Conservation (phyloP, 2,329 filamentous ascomycete species). For the Cercospora nicotianae region DNA sequence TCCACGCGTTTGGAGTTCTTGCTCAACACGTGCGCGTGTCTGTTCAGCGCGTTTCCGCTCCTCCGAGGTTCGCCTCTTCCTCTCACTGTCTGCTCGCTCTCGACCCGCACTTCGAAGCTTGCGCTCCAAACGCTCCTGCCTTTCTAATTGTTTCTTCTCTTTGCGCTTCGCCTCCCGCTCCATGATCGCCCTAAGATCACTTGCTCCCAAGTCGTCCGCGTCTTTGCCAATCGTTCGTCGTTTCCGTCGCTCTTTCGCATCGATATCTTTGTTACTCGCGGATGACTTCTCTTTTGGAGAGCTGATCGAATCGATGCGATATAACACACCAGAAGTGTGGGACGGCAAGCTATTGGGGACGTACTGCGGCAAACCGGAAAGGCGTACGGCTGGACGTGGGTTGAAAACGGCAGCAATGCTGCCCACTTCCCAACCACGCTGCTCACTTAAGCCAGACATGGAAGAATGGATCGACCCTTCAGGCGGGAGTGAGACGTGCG, state of each 20-base stretch:
- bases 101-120: constrained; percentile 67
- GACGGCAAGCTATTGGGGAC: constrained; percentile 41
- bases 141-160: constrained; percentile 69
- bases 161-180: constrained; percentile 81
- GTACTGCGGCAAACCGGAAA: constrained; percentile 64
- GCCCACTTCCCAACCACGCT: constrained; percentile 76
- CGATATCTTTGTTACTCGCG: constrained; percentile 32
- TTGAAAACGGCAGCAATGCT: constrained; percentile 70
- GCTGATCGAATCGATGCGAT: constrained; percentile 25
- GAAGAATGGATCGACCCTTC: constrained; percentile 74
- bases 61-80: constrained; percentile 52
- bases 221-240: constrained; percentile 66
- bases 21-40: constrained; percentile 27
- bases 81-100: constrained; percentile 44
- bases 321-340: constrained; percentile 24
- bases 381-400: constrained; percentile 80
- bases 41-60: constrained; percentile 47
- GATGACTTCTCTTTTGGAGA: constrained; percentile 16
- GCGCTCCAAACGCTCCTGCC: constrained; percentile 66
- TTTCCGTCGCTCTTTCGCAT: constrained; percentile 43
- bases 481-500: constrained; percentile 72
- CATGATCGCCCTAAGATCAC: constrained; percentile 82
- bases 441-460: constrained; percentile 72
- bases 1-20: constrained; percentile 31
- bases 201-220: constrained; percentile 81